Evolutionary conservation across 2,329 filamentous ascomycete species (phyloP).

Genomic region (Pseudocercospora cruenta): DNA sequence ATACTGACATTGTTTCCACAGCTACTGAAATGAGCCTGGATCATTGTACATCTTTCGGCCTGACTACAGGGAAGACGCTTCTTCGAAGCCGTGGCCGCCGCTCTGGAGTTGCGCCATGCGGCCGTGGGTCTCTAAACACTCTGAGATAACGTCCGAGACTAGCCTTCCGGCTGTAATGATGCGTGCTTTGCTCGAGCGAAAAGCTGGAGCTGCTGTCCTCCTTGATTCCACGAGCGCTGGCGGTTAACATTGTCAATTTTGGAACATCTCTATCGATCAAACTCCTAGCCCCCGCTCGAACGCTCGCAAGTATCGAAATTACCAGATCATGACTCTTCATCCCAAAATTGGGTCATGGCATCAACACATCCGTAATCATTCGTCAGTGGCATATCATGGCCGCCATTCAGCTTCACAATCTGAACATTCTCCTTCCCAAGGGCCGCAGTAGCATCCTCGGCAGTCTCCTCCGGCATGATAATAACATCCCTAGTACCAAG

Average conservation of each 20-base stretch:
- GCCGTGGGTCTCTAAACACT: background rate
- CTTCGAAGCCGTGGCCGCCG: background rate
- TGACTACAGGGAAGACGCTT: background rate
- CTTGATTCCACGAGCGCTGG: background rate
- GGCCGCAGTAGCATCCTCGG: conserved; percentile 61
- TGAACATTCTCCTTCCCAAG: conserved; percentile 63
- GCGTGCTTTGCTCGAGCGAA: background rate
- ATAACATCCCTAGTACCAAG: conserved; percentile 69
- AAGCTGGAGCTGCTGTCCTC: background rate
- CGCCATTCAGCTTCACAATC: conserved; percentile 62
- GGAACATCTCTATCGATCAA: background rate
- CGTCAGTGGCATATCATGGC: conserved; percentile 71
- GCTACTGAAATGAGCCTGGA: background rate
- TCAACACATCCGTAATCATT: conserved; percentile 62
- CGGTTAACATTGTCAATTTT: background rate
- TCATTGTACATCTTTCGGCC: background rate
- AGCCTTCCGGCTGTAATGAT: background rate
- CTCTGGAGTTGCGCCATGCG: background rate
- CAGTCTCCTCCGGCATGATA: conserved; percentile 66
- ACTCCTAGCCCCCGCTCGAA: background rate
- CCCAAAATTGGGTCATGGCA: conserved; percentile 52
- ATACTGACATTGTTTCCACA: background rate
- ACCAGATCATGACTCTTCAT: background rate
- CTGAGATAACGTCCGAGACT: background rate
- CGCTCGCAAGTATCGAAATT: background rate